phyloP scores from a whole-genome alignment of 2,329 filamentous ascomycete species.

The Ophiocordyceps camponoti-saundersi region DNA sequence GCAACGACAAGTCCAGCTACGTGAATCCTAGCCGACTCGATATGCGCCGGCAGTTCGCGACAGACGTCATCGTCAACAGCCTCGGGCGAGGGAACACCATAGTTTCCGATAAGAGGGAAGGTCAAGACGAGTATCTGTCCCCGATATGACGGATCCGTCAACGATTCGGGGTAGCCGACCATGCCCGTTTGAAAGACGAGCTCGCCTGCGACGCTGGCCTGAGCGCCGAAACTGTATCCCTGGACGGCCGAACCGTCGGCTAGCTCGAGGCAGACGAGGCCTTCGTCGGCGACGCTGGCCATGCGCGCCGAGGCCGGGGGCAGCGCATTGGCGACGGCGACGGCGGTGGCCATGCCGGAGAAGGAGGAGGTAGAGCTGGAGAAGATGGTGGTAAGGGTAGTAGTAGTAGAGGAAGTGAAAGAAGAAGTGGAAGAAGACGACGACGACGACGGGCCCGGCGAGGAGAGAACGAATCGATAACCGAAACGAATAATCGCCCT shows the following conservation, averaged over 20 bases:
- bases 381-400: no score
- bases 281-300: conserved; percentile 33
- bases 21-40: conserved; percentile 86
- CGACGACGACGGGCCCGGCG: no score
- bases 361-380: background rate
- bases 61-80: conserved; percentile 63
- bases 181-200: conserved; percentile 99
- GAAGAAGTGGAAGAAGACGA: no score
- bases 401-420: no score
- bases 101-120: conserved; percentile 91
- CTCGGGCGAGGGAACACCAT: conserved; percentile 83
- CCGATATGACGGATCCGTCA: conserved; percentile 75
- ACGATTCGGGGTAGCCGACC: conserved; percentile 94
- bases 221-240: conserved; percentile 89
- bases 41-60: conserved; percentile 74
- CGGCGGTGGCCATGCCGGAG: background rate
- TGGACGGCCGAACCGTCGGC: conserved; percentile 83
- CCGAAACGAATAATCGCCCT: no score
- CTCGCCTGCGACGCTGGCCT: conserved; percentile 89
- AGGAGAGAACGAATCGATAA: no score
- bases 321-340: conserved; percentile 18
- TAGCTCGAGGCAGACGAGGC: conserved; percentile 74
- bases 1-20: conserved; percentile 82
- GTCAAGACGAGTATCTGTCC: conserved; percentile 94
- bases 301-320: conserved; percentile 46